Conservation (phyloP, 148 eudicot genomes). For the Nyssa sinensis region DNA sequence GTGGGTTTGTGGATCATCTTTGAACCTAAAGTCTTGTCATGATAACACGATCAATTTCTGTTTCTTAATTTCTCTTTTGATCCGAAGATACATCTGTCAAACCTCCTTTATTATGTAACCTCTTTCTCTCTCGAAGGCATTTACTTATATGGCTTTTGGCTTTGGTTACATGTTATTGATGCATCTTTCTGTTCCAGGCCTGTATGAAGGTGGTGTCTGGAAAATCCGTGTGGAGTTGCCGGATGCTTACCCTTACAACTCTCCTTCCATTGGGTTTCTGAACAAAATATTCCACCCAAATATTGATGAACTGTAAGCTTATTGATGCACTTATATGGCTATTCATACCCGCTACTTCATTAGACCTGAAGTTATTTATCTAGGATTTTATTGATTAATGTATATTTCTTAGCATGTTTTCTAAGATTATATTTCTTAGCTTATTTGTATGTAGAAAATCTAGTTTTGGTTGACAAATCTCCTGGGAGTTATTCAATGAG, state of each 20-base stretch:
- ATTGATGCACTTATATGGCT: constrained; percentile 1
- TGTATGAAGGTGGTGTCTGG: constrained; percentile 88
- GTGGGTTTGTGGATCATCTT: background rate
- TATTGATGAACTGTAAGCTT: constrained; percentile 79
- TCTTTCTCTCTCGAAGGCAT: background rate
- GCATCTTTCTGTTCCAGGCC: constrained; percentile 39
- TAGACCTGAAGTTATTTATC: background rate
- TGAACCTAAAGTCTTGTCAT: background rate
- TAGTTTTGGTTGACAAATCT: background rate
- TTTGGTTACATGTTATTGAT: background rate
- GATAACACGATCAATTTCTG: background rate
- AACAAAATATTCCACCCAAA: constrained; percentile 86
- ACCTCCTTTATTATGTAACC: background rate
- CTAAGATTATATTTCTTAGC: too few species aligned
- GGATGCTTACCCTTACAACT: constrained; percentile 85
- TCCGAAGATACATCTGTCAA: background rate
- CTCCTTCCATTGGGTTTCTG: constrained; percentile 79
- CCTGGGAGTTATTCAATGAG: background rate
- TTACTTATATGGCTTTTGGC: background rate
- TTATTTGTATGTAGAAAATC: background rate
- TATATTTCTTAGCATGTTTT: too few species aligned
- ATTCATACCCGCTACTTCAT: background rate
- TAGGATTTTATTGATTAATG: background rate
- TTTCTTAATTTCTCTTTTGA: background rate
- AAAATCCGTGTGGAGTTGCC: constrained; percentile 81